These are phyloP conservation scores for Leishmania tarentolae DNA, from an alignment of 208 protist species.

Conservation along the genomic window DNA sequence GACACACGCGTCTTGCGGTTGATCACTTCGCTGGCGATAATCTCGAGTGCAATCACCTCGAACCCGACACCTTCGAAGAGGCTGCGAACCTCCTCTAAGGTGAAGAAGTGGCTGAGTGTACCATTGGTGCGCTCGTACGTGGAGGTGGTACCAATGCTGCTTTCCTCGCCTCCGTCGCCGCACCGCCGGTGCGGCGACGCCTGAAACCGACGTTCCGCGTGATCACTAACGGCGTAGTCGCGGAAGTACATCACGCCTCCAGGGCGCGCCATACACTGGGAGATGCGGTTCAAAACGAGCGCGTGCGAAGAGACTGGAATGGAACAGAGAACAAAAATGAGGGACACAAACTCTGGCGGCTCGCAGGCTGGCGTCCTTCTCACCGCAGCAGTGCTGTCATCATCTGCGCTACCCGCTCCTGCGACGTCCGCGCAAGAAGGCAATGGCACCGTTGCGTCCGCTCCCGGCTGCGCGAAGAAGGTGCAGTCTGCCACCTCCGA, in stretches of 20 bases:
- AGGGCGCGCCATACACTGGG: constrained; percentile 53
- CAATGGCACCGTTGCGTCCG: not conserved
- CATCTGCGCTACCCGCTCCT: not conserved
- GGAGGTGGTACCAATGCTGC: constrained; percentile 20
- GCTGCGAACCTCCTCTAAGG: constrained; percentile 51
- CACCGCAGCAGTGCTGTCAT: not conserved
- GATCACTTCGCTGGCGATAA: constrained; percentile 74
- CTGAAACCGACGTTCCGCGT: constrained; percentile 80
- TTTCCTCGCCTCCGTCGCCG: not conserved
- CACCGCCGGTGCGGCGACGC: constrained; percentile 5
- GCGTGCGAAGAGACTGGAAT: constrained; percentile 72
- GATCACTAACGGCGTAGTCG: constrained; percentile 83
- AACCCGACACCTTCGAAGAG: constrained; percentile 70
- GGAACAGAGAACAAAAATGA: constrained; percentile 95
- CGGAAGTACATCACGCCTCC: constrained; percentile 89
- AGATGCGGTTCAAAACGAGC: constrained; percentile 59
- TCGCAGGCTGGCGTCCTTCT: not conserved
- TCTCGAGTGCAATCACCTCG: constrained; percentile 45
- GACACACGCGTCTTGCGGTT: constrained; percentile 68
- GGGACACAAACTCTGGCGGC: constrained; percentile 76
- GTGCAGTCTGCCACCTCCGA: constrained; percentile 40
- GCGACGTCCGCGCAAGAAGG: not conserved
- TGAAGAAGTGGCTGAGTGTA: constrained; percentile 90
- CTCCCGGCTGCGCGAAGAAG: constrained; percentile 22
- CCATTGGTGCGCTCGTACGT: constrained; percentile 86